These are phyloP conservation scores for Pyrrhoderma lamaoense DNA, from an alignment of 1,284 basidiomycete genomes.

Conservation along the genomic window DNA sequence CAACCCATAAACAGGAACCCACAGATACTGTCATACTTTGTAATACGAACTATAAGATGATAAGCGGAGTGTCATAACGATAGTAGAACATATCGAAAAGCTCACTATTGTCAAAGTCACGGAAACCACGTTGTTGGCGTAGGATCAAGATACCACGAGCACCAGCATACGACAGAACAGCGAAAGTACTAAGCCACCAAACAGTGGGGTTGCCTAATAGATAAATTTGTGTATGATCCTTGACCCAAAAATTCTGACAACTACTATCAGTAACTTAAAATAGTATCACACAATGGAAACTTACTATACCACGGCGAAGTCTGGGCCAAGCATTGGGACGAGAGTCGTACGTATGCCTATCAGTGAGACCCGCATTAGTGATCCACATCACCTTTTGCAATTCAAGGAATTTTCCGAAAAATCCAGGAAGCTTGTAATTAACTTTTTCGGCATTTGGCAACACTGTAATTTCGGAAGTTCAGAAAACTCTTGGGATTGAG, in stretches of 20 bases:
- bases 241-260: conserved; percentile 92
- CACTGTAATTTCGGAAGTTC: conserved; percentile 43
- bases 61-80: conserved; percentile 1
- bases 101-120: conserved; percentile 88
- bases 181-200: conserved; percentile 80
- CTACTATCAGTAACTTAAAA: neutral
- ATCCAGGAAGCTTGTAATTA: conserved; percentile 84
- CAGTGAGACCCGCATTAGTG: conserved; percentile 94
- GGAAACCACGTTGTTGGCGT: conserved; percentile 84
- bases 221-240: conserved; percentile 93
- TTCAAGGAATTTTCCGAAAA: conserved; percentile 87
- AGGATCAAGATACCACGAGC: conserved; percentile 77
- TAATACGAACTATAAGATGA: conserved; percentile 61
- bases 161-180: conserved; percentile 61
- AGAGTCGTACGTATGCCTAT: conserved; percentile 92
- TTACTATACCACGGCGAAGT: conserved; percentile 85
- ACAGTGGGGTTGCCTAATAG: conserved; percentile 90
- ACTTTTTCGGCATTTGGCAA: conserved; percentile 66
- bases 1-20: conserved; percentile 92
- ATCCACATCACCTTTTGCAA: conserved; percentile 96
- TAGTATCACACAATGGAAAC: conserved; percentile 30
- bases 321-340: conserved; percentile 86
- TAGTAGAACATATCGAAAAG: conserved; percentile 17
- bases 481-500: conserved; percentile 1
- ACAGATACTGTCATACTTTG: conserved; percentile 88